Evolutionary conservation across 768 basidiomycete genomes (phyloP), one percentile per base, ranked within the genome.

Genomic region (Pholiota molesta): DNA sequence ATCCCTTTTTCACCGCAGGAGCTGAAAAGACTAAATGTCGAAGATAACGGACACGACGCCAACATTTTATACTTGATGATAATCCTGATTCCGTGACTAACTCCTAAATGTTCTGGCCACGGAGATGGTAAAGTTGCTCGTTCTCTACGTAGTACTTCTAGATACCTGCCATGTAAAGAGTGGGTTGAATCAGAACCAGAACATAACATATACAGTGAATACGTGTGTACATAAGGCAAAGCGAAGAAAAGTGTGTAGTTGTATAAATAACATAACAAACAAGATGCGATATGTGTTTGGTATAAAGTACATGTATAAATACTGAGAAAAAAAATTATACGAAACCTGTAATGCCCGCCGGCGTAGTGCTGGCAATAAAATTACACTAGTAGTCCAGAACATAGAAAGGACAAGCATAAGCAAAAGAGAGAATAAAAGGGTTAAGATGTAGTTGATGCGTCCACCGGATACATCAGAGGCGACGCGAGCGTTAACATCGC

Each of bases 401-500:
- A 49, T 49, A n/a, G 19, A 19, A 45, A 26, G 21, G 19, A 19
- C 5, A 23, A n/a, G 19, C 21, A n/a, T n/a, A 26, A 21, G 47
- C 47, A 49, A 21, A 49, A 19, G n/a, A 49, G 26, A 13, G 13
- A 49, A 37, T 37, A 37, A 14, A 37, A 37, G 35, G 35, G 2
- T 37, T 11, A 37, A 37, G 35, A 37, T 37, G 11, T 13, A 35
- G 33, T 35, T 35, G 33, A 35, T 13, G 35, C 13, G 10, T 37
- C 35, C 35, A 16, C 42, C 26, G 26, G 21, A 52, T 23, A 31
- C 31, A 26, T 52, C 29, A 40, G 53, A 17, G 19, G n/a, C 3
- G 14, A 33, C 28, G 29, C 10, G 5, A 29, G 13, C 47, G n/a
- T 77, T 67, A 88, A 68, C 90, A 79, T 57, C 90, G 83, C 77